Conservation (phyloP, 1,139 yeast species). For the Hyphopichia fennica region DNA sequence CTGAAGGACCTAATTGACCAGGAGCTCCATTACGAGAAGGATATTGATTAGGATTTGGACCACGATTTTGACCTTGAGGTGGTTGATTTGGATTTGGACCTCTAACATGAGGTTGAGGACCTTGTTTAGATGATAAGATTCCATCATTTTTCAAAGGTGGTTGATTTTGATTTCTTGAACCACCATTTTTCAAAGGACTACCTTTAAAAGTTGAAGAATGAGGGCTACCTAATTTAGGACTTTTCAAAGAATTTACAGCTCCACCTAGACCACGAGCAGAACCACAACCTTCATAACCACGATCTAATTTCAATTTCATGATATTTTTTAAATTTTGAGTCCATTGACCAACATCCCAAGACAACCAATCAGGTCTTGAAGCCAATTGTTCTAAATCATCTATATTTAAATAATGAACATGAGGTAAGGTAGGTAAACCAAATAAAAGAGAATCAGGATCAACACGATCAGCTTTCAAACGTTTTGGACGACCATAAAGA, state of each 20-base stretch:
- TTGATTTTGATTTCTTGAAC: not conserved
- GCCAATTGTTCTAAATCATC: constrained; percentile 27
- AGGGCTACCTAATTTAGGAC: constrained; percentile 15
- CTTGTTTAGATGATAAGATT: not conserved
- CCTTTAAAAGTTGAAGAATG: not conserved
- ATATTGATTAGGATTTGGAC: too few relatives aligned
- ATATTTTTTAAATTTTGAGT: constrained; percentile 59
- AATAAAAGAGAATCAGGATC: constrained; percentile 79
- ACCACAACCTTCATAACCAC: constrained; percentile 88
- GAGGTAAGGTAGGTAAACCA: constrained; percentile 90
- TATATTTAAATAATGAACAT: constrained; percentile 69
- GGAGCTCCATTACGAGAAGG: too few relatives aligned
- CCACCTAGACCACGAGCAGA: constrained; percentile 61
- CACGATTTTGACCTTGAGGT: not conserved
- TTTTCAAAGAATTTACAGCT: constrained; percentile 50
- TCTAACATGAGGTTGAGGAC: not conserved
- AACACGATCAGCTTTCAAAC: constrained; percentile 83
- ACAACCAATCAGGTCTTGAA: constrained; percentile 21
- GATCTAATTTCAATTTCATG: constrained; percentile 59
- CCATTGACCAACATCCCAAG: constrained; percentile 78
- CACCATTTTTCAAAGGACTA: too few relatives aligned
- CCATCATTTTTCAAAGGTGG: not conserved
- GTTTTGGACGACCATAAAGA: constrained; percentile 86
- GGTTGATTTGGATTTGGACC: not conserved
- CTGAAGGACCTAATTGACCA: not conserved